phyloP scores from a whole-genome alignment of 2,329 filamentous ascomycete species.

The Cladosporium sp. region DNA sequence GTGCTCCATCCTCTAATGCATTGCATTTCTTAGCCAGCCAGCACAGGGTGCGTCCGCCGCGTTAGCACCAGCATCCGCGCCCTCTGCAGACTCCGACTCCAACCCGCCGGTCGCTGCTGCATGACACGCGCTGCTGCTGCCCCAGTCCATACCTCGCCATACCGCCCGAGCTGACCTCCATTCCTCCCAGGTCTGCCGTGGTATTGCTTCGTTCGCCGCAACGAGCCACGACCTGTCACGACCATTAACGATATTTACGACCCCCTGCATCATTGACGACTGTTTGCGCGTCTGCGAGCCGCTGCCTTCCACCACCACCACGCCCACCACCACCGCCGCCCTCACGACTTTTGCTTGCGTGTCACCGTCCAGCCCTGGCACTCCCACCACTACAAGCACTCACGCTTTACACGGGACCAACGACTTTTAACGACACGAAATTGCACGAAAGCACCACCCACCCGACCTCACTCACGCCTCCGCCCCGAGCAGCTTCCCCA shows the following conservation, averaged over 20 bases:
- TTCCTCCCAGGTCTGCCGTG: conserved; percentile 14
- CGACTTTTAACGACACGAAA: conserved; percentile 12
- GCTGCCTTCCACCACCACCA: conserved; percentile 4
- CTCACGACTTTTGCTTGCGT: conserved; percentile 12
- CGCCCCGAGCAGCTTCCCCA: neutral
- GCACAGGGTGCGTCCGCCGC: conserved; percentile 26
- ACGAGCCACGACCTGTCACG: conserved; percentile 29
- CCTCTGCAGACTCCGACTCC: conserved; percentile 21
- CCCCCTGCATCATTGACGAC: conserved; percentile 28
- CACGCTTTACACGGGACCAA: conserved; percentile 10
- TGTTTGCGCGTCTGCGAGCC: conserved; percentile 24
- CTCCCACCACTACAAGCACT: conserved; percentile 6
- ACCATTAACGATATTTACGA: conserved; percentile 28
- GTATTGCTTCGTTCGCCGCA: conserved; percentile 22
- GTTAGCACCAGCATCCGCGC: conserved; percentile 11
- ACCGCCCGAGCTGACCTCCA: conserved; percentile 1
- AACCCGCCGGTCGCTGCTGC: neutral
- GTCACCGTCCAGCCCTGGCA: conserved; percentile 6
- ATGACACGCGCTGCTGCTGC: conserved; percentile 8
- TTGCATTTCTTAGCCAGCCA: conserved; percentile 29
- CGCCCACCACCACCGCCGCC: too few species aligned
- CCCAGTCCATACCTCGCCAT: neutral
- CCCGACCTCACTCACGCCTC: neutral
- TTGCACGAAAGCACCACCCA: neutral
- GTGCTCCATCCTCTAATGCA: conserved; percentile 30